These are phyloP conservation scores for Rhododendron ovatum DNA, from an alignment of 148 eudicot genomes.

Conservation along the genomic window DNA sequence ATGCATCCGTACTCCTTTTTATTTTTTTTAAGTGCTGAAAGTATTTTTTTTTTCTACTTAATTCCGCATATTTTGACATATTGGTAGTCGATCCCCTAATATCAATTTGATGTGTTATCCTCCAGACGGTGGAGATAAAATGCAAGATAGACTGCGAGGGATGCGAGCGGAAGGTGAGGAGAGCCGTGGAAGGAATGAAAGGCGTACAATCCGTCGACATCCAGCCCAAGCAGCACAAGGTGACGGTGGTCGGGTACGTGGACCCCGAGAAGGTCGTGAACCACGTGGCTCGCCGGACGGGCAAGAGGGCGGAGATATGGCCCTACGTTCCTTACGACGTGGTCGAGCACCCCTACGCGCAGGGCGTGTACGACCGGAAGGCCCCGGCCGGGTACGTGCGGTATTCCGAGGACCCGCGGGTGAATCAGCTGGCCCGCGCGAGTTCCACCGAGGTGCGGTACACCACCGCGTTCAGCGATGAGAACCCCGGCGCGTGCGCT, in stretches of 20 bases:
- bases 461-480: conserved; percentile 88
- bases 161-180: conserved; percentile 73
- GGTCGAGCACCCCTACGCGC: conserved; percentile 80
- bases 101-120: background rate
- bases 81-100: background rate
- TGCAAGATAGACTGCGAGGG: conserved; percentile 89
- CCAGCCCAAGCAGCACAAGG: conserved; percentile 62
- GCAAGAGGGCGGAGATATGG: conserved; percentile 80
- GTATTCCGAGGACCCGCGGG: conserved; percentile 34
- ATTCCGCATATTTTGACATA: no score
- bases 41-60: no score
- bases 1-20: no score
- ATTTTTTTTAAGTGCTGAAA: no score
- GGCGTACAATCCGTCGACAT: conserved; percentile 68
- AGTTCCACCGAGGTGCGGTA: conserved; percentile 88
- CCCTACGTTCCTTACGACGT: conserved; percentile 82
- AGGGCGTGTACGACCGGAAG: conserved; percentile 64
- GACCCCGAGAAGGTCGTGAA: conserved; percentile 74
- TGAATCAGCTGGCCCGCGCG: conserved; percentile 55
- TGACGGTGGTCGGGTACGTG: conserved; percentile 68
- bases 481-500: conserved; percentile 65
- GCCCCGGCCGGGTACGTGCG: conserved; percentile 92
- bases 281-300: conserved; percentile 69
- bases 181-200: conserved; percentile 83
- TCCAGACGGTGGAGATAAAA: conserved; percentile 86